Evolutionary conservation across 805 yeast species (phyloP), one percentile per base, ranked within the genome.

Genomic region (Kodamaea restingae): DNA sequence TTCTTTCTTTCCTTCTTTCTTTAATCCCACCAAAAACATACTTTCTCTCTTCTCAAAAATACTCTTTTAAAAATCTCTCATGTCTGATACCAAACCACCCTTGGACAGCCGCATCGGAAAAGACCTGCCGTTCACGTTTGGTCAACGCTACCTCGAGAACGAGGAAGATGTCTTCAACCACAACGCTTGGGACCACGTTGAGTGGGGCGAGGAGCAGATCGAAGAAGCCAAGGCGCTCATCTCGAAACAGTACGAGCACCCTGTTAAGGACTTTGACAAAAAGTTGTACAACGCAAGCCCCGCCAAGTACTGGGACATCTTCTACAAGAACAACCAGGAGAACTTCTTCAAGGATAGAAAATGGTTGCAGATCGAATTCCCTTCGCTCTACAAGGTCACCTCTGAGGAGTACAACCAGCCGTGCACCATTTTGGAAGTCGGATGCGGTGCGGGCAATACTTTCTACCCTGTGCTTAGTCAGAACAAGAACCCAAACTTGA

Each of bases 361-460:
- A 55, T 93, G 98, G 98, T 70, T 93, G 43, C 88, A 86, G 56
- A 83, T 91, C 35, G 98, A 93, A 64, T 93, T 93, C 47, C 98
- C 98, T 1, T 66, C 77, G 10, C 63, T 93, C 25, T 91, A 84
- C 55, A 82, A 81, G 44, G 84, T 87, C 4, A 87, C 95, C 3
- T 50, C 50, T 12, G 77, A 78, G 45, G 73, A 76, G 17, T 84
- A 81, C 48, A 71, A 81, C 5, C 84, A 88, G n/a, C 76, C 82
- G 4, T 72, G 73, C 15, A 78, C 81, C 3, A 82, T 93, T 24
- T 71, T 93, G 40, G 98, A 93, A 61, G 83, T 93, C 34, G 98
- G 98, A 3, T 93, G 98, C 65, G 98, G 98, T 41, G 98, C 96
- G 4, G 98, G 98, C 8, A 93, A 93, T 60, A 93, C 98, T 0